Base-by-base conservation (phyloP, 139 green algal genomes). In the Haematococcus sp. region DNA sequence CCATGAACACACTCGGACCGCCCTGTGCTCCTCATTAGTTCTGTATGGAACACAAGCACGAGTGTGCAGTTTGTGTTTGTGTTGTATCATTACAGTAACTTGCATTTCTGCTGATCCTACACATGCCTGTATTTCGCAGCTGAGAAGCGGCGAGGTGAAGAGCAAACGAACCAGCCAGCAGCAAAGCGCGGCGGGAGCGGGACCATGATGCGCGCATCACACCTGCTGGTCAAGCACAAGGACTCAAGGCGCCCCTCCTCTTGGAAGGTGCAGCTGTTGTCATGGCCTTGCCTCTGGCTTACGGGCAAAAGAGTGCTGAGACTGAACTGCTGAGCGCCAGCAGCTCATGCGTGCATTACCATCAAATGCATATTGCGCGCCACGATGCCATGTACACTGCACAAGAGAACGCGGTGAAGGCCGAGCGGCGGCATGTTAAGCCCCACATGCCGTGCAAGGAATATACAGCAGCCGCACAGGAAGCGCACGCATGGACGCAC, bases 221-320 rank as follows among this genome's bases (percentile, higher is more conserved):
- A 97, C 79, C 76, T 97, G 68, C 87, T 97, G 33, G 89, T 97
- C 1, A 97, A 97, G 81, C 92, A 97, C 82, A 81, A 68, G 52
- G 85, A 89, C 63, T 75, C 63, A 0, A 63, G 92, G 11, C 79
- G 88, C 17, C 92, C 92, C 0, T 84, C 73, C 13, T 92, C 83
- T 16, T 97, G 92, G 92, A 95, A 96, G 79, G 84, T 88, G 35
- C 2, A 73, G 17, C 15, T 32, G 43, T 3, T n/a, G 22, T 17
- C 61, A 49, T 7, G 13, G 55, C 16, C 55, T 63, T 5, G 20
- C 55, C 25, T 20, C 5, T 63, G 55, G 7, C 55, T 63, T 15
- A 13, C 7, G 55, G 20, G 55, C 20, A 27, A 63, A 20, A n/a
- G 55, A 7, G 22, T 31, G 16, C 55, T 32, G 22, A 27, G 22